Conservation (phyloP, 768 basidiomycete species). For the Boletellus sp. region DNA sequence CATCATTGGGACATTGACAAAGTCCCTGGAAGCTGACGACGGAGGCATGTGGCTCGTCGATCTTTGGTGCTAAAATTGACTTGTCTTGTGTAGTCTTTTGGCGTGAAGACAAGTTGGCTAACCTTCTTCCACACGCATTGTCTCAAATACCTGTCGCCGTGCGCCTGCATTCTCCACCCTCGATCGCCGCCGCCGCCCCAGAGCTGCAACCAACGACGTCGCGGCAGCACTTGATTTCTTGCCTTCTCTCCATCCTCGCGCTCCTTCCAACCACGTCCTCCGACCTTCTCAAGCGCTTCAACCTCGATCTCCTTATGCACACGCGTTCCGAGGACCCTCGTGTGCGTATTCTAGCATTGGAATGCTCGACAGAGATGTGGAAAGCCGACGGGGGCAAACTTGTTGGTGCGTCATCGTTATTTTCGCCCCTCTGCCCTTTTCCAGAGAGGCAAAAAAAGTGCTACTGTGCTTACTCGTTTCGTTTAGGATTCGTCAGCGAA, state of each 20-base stretch:
- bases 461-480: neutral
- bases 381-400: slow-evolving; percentile 68
- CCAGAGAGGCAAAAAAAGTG: neutral
- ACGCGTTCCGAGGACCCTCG: slow-evolving; percentile 79
- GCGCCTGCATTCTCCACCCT: slow-evolving; percentile 17
- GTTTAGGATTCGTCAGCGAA: slow-evolving; percentile 70
- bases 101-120: slow-evolving; percentile 76
- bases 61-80: neutral
- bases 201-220: slow-evolving; percentile 4
- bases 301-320: slow-evolving; percentile 81
- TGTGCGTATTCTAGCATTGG: slow-evolving; percentile 67
- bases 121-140: slow-evolving; percentile 55
- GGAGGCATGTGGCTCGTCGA: slow-evolving; percentile 53
- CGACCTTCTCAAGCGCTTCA: slow-evolving; percentile 69
- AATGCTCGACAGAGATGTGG: slow-evolving; percentile 74
- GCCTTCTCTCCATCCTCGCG: slow-evolving; percentile 16
- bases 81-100: slow-evolving; percentile 63
- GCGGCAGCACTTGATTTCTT: slow-evolving; percentile 10
- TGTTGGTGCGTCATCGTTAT: slow-evolving; percentile 41
- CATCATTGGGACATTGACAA: slow-evolving; percentile 57
- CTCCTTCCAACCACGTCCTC: slow-evolving; percentile 18
- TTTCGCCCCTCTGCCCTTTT: too few relatives aligned
- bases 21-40: slow-evolving; percentile 75
- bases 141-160: slow-evolving; percentile 60
- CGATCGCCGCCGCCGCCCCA: neutral